phyloP scores from a whole-genome alignment of 169 alveolate genomes.

The Plasmodium gonderi region DNA sequence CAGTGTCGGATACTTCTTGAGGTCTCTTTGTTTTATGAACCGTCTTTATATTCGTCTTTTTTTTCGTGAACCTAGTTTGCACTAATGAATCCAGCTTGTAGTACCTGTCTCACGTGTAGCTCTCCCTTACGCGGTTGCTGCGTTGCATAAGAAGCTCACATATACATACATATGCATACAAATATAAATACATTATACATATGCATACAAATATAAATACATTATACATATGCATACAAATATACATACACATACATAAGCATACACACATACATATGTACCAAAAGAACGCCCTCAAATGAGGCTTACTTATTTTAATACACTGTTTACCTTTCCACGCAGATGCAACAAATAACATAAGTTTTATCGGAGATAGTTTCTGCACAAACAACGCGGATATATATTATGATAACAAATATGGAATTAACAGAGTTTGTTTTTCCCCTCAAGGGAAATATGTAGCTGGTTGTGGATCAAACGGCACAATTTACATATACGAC shows the following conservation, averaged over 20 bases:
- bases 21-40: too few relatives aligned
- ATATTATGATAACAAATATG: conserved; percentile 42
- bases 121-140: not conserved
- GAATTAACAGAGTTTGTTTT: conserved; percentile 62
- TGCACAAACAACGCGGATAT: not conserved
- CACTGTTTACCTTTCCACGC: not conserved
- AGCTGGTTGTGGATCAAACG: conserved; percentile 74
- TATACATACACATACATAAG: not conserved
- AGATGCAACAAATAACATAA: conserved; percentile 39
- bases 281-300: not conserved
- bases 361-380: conserved; percentile 3
- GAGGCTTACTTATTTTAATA: not conserved
- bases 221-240: not conserved
- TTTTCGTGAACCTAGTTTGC: not conserved
- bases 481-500: conserved; percentile 61
- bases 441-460: conserved; percentile 75
- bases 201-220: not conserved
- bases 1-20: too few relatives aligned
- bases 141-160: not conserved
- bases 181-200: not conserved
- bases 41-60: not conserved
- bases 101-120: not conserved
- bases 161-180: not conserved
- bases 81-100: not conserved
- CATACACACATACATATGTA: not conserved